Percentiles rank a stretch among this genome's conserved stretches.
Conservation (phyloP, 1,139 yeast species). For the Hansenula anomala region DNA sequence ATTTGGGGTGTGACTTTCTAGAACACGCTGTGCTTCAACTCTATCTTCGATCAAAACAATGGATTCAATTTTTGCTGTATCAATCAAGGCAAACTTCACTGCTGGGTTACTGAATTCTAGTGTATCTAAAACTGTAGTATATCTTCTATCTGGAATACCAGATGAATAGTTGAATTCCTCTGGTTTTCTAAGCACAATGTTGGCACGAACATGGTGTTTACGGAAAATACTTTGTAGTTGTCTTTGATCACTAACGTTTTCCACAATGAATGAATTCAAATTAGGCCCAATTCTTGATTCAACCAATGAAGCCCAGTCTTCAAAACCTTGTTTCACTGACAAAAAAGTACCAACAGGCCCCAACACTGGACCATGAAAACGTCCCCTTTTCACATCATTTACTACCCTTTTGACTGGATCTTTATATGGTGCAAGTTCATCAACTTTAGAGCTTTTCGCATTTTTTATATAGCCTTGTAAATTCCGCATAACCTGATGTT, state of each 20-base stretch:
- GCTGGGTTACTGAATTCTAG: slow-evolving; percentile 50
- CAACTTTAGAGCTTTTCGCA: slow-evolving; percentile 6
- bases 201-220: slow-evolving; percentile 26
- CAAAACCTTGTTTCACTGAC: slow-evolving; percentile 47
- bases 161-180: slow-evolving; percentile 50
- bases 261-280: slow-evolving; percentile 64
- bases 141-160: slow-evolving; percentile 32
- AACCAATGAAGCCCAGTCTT: slow-evolving; percentile 59
- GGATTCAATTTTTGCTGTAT: slow-evolving; percentile 56
- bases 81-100: slow-evolving; percentile 61
- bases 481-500: slow-evolving; percentile 20
- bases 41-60: slow-evolving; percentile 48
- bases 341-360: slow-evolving; percentile 80
- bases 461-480: slow-evolving; percentile 13
- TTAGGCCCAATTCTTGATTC: slow-evolving; percentile 47
- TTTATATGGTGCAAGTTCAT: slow-evolving; percentile 41
- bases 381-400: slow-evolving; percentile 33
- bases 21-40: slow-evolving; percentile 43
- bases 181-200: slow-evolving; percentile 49
- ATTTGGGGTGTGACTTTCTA: slow-evolving; percentile 33
- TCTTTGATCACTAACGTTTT: slow-evolving; percentile 55
- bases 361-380: slow-evolving; percentile 50
- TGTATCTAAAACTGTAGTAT: slow-evolving; percentile 54
- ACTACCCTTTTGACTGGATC: slow-evolving; percentile 36
- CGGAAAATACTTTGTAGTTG: slow-evolving; percentile 41